Percentiles rank a stretch among this genome's conserved stretches.
These are phyloP conservation scores for Leucogyrophana mollusca DNA, from an alignment of 768 basidiomycete genomes.

Conservation along the genomic window DNA sequence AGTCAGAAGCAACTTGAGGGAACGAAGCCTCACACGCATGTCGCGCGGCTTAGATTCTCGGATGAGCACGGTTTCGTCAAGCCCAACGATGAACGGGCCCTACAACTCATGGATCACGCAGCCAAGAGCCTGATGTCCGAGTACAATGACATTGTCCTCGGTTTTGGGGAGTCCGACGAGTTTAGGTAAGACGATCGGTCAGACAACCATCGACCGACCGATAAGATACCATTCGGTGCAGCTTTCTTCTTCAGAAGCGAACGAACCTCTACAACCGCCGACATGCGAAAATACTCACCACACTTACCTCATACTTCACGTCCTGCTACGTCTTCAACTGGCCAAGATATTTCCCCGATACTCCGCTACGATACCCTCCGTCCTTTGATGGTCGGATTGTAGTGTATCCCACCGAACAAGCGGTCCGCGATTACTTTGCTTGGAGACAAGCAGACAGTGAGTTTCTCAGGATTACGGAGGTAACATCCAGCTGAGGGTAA, in stretches of 20 bases:
- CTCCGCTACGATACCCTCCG: conserved; percentile 75
- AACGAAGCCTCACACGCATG: not conserved
- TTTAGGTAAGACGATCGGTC: conserved; percentile 67
- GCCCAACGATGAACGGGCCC: conserved; percentile 87
- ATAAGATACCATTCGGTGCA: conserved; percentile 28
- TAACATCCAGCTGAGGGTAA: too few species aligned
- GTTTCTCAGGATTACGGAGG: conserved; percentile 30
- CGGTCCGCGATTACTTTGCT: conserved; percentile 87
- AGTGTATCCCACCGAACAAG: conserved; percentile 69
- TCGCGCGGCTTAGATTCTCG: conserved; percentile 61
- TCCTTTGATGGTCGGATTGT: conserved; percentile 91
- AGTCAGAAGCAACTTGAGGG: conserved; percentile 12
- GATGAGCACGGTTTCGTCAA: conserved; percentile 81
- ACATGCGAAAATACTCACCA: conserved; percentile 81
- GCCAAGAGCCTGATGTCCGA: conserved; percentile 80
- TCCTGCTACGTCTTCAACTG: conserved; percentile 89
- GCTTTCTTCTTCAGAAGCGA: conserved; percentile 81
- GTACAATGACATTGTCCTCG: conserved; percentile 81
- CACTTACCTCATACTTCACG: conserved; percentile 85
- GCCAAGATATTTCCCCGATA: conserved; percentile 74
- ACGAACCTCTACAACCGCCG: conserved; percentile 84
- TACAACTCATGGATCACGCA: conserved; percentile 90
- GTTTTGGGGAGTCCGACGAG: conserved; percentile 96
- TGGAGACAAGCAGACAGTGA: conserved; percentile 97
- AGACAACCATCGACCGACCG: not conserved